Percentiles rank a stretch among this genome's conserved stretches.
These are phyloP conservation scores for Rhizopogon vulgaris DNA, from an alignment of 768 basidiomycete genomes.

Conservation along the genomic window DNA sequence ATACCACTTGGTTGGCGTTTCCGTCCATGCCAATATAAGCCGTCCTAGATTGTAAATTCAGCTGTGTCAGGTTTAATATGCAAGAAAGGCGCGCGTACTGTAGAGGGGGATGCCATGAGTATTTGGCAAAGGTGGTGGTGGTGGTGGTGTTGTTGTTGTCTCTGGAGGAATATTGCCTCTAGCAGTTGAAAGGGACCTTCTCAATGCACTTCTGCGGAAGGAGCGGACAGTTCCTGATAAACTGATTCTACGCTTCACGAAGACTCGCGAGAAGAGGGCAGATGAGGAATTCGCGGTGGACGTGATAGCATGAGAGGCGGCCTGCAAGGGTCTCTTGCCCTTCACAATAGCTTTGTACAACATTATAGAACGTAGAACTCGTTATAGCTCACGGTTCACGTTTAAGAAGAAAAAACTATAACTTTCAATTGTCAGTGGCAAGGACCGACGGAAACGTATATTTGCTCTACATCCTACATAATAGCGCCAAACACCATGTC, in stretches of 20 bases:
- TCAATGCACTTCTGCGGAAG: constrained; percentile 18
- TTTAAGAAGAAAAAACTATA: background rate
- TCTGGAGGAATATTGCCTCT: constrained; percentile 23
- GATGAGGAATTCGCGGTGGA: constrained; percentile 28
- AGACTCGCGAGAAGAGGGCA: constrained; percentile 24
- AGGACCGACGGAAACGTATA: too few species aligned
- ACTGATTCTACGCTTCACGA: constrained; percentile 26
- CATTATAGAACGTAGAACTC: constrained; percentile 11
- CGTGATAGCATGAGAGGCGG: constrained; percentile 37
- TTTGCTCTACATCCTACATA: too few species aligned
- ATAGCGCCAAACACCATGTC: too few species aligned
- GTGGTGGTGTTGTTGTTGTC: constrained; percentile 25
- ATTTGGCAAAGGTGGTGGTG: constrained; percentile 39
- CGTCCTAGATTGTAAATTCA: constrained; percentile 36
- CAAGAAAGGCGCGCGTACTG: constrained; percentile 21
- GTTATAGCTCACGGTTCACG: constrained; percentile 11
- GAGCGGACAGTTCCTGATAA: constrained; percentile 26
- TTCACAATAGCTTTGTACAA: constrained; percentile 29
- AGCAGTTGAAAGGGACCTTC: constrained; percentile 17
- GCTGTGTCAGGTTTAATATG: background rate
- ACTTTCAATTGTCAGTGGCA: too few species aligned
- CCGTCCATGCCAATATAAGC: constrained; percentile 71
- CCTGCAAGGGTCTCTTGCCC: constrained; percentile 49
- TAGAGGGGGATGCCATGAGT: constrained; percentile 41
- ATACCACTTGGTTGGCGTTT: constrained; percentile 93